Evolutionary conservation across 1,284 basidiomycete species (phyloP).

Genomic region (Cutaneotrichosporon dermatis): DNA sequence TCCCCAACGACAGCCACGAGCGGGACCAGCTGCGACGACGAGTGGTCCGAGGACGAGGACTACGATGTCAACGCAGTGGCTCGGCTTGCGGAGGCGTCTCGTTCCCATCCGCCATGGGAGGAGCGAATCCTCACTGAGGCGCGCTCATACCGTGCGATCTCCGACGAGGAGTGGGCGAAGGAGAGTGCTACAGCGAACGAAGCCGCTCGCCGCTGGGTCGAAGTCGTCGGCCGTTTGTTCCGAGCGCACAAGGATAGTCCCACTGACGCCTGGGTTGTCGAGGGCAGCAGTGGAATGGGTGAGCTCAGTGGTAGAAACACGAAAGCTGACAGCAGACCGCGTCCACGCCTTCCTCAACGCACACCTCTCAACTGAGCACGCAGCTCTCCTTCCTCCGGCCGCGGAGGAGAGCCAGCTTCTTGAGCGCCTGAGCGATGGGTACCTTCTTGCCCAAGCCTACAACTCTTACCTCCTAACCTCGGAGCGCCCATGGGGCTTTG

Average conservation of each 20-base stretch:
- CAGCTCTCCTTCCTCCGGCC: slow-evolving; percentile 24
- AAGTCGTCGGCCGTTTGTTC: slow-evolving; percentile 36
- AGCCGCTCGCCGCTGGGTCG: slow-evolving; percentile 33
- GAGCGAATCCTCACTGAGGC: slow-evolving; percentile 37
- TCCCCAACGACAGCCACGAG: neutral
- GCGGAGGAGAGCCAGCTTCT: neutral
- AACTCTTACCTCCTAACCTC: slow-evolving; percentile 34
- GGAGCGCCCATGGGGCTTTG: slow-evolving; percentile 44
- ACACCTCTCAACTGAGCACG: slow-evolving; percentile 31
- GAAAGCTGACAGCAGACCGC: slow-evolving; percentile 25
- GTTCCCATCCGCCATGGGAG: slow-evolving; percentile 39
- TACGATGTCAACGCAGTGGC: slow-evolving; percentile 40
- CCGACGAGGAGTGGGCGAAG: slow-evolving; percentile 18
- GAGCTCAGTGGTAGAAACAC: slow-evolving; percentile 3
- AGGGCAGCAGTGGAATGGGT: slow-evolving; percentile 59
- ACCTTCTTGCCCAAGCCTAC: slow-evolving; percentile 41
- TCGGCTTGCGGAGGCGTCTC: slow-evolving; percentile 19
- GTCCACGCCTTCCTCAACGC: slow-evolving; percentile 35
- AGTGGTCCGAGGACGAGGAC: slow-evolving; percentile 38
- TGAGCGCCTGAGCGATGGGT: slow-evolving; percentile 38
- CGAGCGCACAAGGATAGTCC: slow-evolving; percentile 10
- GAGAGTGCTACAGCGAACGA: slow-evolving; percentile 21
- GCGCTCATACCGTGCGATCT: slow-evolving; percentile 27
- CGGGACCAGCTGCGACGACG: slow-evolving; percentile 2
- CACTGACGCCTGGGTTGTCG: slow-evolving; percentile 30